Percentiles rank a stretch among this genome's conserved stretches.
Conservation (phyloP, 179 eudicot genomes). For the Amaranthus tricolor region DNA sequence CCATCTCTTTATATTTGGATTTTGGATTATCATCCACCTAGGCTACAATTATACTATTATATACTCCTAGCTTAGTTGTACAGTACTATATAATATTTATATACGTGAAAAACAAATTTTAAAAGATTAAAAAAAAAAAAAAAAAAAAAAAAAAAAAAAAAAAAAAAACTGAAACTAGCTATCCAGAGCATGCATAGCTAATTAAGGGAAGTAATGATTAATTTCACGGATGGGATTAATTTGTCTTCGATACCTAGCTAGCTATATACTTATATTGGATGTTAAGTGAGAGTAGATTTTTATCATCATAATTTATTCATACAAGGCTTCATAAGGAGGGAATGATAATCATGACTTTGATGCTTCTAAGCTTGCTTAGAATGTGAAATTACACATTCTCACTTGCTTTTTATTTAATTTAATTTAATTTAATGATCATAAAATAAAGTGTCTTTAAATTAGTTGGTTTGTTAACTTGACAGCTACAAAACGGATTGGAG, state of each 20-base stretch:
- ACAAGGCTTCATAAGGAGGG: slow-evolving; percentile 23
- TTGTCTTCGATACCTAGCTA: neutral
- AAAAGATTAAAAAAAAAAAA: neutral
- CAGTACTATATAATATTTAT: too few species aligned
- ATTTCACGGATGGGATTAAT: too few species aligned
- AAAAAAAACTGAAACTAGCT: too few species aligned
- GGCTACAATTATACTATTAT: too few species aligned
- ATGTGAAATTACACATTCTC: slow-evolving; percentile 14
- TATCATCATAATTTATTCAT: too few species aligned
- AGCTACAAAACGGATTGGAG: slow-evolving; percentile 18
- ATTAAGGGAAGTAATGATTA: neutral
- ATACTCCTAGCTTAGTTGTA: too few species aligned
- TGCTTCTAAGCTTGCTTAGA: slow-evolving; percentile 23
- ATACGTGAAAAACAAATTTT: neutral
- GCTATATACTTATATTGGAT: too few species aligned
- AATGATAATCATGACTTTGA: slow-evolving; percentile 26
- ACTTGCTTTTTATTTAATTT: neutral
- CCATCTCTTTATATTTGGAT: too few species aligned
- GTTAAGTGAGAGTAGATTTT: too few species aligned
- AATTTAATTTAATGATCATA: neutral
- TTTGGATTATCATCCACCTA: too few species aligned
- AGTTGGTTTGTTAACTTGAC: slow-evolving; percentile 17
- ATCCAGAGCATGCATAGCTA: neutral
- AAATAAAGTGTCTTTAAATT: slow-evolving; percentile 13
- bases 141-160: neutral